phyloP scores from a whole-genome alignment of 345 rosid genomes.

The Gossypium stocksii region DNA sequence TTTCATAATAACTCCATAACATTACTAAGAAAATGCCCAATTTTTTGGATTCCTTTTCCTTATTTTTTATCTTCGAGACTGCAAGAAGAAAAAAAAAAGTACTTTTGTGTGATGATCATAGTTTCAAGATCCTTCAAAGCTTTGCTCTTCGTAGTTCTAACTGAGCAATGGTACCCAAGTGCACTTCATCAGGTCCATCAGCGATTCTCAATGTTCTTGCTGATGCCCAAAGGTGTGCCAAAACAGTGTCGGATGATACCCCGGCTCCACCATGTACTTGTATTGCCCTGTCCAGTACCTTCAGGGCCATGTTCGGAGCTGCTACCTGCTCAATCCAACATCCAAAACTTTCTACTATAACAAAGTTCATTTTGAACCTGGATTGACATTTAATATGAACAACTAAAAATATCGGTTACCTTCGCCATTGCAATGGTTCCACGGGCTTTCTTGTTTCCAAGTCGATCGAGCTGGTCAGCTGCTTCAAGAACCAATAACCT shows the following conservation, averaged over 20 bases:
- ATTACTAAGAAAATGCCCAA: background rate
- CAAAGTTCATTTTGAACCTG: background rate
- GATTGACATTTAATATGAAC: background rate
- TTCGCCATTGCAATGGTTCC: conserved; percentile 91
- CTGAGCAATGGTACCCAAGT: conserved; percentile 84
- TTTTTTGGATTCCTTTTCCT: background rate
- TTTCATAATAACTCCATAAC: background rate
- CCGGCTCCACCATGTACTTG: conserved; percentile 94
- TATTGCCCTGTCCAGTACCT: conserved; percentile 82
- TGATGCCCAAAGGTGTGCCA: conserved; percentile 86
- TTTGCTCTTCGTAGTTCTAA: conserved; percentile 68
- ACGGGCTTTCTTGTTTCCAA: conserved; percentile 82
- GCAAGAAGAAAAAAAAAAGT: background rate
- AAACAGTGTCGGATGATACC: conserved; percentile 68
- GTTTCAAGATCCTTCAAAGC: conserved; percentile 1
- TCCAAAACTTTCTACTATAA: background rate
- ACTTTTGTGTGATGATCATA: conserved; percentile 4
- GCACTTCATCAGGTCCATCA: conserved; percentile 96
- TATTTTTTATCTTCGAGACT: background rate
- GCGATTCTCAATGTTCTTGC: conserved; percentile 82
- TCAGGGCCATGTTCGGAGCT: conserved; percentile 88
- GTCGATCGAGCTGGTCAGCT: conserved; percentile 83
- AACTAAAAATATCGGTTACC: conserved; percentile 29
- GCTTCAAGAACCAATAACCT: conserved; percentile 86
- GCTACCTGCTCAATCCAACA: conserved; percentile 56